A percentile compares a stretch with the other conserved stretches of the same genome.
Evolutionary conservation across 495 filamentous ascomycete genomes (phyloP).

Genomic region (Staphylotrichum longicolle): DNA sequence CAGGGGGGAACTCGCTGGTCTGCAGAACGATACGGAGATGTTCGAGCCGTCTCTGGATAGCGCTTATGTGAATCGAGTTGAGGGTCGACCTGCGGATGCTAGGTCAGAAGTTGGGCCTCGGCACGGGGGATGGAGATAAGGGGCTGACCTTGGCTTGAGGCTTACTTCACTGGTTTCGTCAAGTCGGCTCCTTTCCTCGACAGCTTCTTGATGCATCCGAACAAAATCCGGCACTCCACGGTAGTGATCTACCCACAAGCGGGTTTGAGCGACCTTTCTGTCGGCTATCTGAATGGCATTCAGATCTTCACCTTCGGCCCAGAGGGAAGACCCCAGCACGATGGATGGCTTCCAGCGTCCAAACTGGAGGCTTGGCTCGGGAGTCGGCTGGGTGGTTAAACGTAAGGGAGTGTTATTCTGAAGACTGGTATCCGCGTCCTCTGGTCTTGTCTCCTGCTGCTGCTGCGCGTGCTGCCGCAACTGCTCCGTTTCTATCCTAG

Average conservation of each 20-base stretch:
- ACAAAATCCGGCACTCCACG: constrained; percentile 29
- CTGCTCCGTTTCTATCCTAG: constrained; percentile 7
- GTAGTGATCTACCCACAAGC: constrained; percentile 35
- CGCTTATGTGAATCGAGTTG: constrained; percentile 22
- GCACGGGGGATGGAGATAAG: neutral
- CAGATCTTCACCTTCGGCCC: constrained; percentile 37
- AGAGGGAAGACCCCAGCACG: constrained; percentile 27
- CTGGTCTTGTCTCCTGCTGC: constrained; percentile 6
- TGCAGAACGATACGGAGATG: constrained; percentile 33
- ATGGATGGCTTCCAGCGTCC: constrained; percentile 29
- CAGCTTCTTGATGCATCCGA: constrained; percentile 32
- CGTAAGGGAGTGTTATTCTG: neutral
- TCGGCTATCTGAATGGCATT: constrained; percentile 42
- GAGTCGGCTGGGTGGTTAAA: no score
- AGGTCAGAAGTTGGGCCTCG: constrained; percentile 5
- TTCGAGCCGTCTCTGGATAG: constrained; percentile 35
- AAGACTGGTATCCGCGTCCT: neutral
- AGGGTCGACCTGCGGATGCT: constrained; percentile 23
- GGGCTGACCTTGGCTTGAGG: constrained; percentile 38
- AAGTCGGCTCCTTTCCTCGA: constrained; percentile 36
- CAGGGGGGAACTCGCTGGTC: constrained; percentile 38
- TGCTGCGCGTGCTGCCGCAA: neutral
- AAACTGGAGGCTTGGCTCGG: neutral
- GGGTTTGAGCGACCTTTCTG: constrained; percentile 39
- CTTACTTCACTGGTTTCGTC: constrained; percentile 41